Evolutionary conservation across 139 green algal species (phyloP).

Genomic region (Chlorella vulgaris): DNA sequence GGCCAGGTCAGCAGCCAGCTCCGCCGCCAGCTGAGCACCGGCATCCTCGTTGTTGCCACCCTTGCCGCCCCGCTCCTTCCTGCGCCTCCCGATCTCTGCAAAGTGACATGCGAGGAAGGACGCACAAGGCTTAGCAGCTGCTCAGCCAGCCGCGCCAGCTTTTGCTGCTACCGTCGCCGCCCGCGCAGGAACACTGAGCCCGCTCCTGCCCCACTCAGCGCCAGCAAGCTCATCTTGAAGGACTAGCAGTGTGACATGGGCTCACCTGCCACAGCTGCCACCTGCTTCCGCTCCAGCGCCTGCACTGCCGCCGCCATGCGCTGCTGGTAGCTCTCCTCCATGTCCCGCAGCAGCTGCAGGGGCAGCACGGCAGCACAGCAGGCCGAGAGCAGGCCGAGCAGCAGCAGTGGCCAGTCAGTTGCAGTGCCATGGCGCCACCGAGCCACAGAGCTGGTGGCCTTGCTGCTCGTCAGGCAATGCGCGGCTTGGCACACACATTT

Average conservation of each 20-base stretch:
- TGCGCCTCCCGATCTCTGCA: conserved; percentile 1
- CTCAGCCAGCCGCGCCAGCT: too few relatives aligned
- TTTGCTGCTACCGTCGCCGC: too few relatives aligned
- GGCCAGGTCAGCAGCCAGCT: too few relatives aligned
- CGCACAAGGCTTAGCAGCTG: too few relatives aligned
- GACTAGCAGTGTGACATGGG: background rate
- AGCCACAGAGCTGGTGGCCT: background rate
- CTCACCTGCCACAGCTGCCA: background rate
- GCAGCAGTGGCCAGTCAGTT: background rate
- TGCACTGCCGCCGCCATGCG: conserved; percentile 38
- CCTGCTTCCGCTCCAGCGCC: conserved; percentile 10
- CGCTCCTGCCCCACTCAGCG: too few relatives aligned
- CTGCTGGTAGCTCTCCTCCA: conserved; percentile 61
- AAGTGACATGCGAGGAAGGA: too few relatives aligned
- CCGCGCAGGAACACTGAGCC: too few relatives aligned
- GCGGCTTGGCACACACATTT: too few relatives aligned
- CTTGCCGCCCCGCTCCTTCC: background rate
- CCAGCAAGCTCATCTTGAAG: too few relatives aligned
- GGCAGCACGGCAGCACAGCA: background rate
- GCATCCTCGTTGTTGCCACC: background rate
- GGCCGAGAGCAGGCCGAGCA: background rate
- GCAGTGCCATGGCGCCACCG: background rate
- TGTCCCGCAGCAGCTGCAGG: conserved; percentile 53
- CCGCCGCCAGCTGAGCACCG: background rate
- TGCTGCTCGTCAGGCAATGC: too few relatives aligned